phyloP scores from a whole-genome alignment of 129 eudicot species.

The Gnaphalium uliginosum region DNA sequence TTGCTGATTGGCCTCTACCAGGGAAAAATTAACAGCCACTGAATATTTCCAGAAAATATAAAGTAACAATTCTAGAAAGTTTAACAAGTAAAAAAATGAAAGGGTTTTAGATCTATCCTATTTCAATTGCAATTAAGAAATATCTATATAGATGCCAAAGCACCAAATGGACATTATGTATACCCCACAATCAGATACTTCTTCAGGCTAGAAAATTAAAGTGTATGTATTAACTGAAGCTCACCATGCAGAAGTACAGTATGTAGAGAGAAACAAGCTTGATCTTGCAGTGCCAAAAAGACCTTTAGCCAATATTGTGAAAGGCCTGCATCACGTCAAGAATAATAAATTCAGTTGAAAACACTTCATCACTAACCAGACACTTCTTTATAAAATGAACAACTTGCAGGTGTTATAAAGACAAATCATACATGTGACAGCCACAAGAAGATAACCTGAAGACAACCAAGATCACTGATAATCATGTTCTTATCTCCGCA shows the following conservation, averaged over 20 bases:
- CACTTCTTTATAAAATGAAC: neutral
- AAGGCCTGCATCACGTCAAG: slow-evolving; percentile 63
- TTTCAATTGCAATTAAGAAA: slow-evolving; percentile 13
- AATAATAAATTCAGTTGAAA: neutral
- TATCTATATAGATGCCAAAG: neutral
- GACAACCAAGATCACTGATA: slow-evolving; percentile 10
- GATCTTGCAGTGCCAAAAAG: slow-evolving; percentile 94
- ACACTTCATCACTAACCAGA: neutral
- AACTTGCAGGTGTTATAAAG: neutral
- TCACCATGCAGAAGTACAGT: slow-evolving; percentile 96
- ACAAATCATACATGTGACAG: neutral
- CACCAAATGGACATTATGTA: slow-evolving; percentile 1
- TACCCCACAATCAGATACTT: neutral
- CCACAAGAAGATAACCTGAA: slow-evolving; percentile 15
- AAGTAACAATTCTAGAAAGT: neutral
- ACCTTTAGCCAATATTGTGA: slow-evolving; percentile 85
- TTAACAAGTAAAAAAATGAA: neutral
- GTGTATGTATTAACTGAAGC: slow-evolving; percentile 28
- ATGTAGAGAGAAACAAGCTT: slow-evolving; percentile 84
- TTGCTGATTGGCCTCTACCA: neutral
- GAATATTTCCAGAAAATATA: neutral
- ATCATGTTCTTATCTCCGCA: neutral
- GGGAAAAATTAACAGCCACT: neutral
- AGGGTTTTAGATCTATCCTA: neutral
- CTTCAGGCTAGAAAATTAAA: neutral